phyloP scores from a whole-genome alignment of 202 grass and related monocot genomes.

The Panicum hallii region DNA sequence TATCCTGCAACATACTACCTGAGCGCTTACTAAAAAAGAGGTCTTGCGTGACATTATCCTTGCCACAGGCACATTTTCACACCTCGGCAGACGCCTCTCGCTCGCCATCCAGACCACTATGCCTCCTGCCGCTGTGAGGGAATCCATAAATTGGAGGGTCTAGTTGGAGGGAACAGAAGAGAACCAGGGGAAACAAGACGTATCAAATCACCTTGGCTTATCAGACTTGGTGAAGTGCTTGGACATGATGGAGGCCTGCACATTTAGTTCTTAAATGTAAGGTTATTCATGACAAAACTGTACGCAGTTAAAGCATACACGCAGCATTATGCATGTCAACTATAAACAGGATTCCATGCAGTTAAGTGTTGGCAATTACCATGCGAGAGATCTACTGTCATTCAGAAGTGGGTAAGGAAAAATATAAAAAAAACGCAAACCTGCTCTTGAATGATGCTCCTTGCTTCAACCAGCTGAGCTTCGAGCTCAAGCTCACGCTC shows the following conservation, averaged over 20 bases:
- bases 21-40: conserved; percentile 25
- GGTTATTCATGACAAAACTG: conserved; percentile 19
- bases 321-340: background rate
- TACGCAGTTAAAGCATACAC: background rate
- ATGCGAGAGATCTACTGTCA: conserved; percentile 7
- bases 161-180: conserved; percentile 5
- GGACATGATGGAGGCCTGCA: conserved; percentile 96
- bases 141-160: conserved; percentile 20
- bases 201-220: conserved; percentile 78
- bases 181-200: background rate
- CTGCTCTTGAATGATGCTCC: conserved; percentile 99
- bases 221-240: conserved; percentile 91
- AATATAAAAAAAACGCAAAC: conserved; percentile 42
- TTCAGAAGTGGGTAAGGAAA: background rate
- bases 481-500: conserved; percentile 99
- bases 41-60: conserved; percentile 6
- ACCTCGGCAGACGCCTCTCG: conserved; percentile 48
- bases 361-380: conserved; percentile 3
- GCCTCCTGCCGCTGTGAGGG: conserved; percentile 44
- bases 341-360: conserved; percentile 7
- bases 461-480: conserved; percentile 99
- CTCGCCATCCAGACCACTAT: conserved; percentile 63
- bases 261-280: conserved; percentile 32
- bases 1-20: conserved; percentile 35
- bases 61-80: conserved; percentile 22